A percentile compares a stretch with the other conserved stretches of the same genome.
Conservation (phyloP, 306 rosid genomes). For the Citrullus mucosospermus region DNA sequence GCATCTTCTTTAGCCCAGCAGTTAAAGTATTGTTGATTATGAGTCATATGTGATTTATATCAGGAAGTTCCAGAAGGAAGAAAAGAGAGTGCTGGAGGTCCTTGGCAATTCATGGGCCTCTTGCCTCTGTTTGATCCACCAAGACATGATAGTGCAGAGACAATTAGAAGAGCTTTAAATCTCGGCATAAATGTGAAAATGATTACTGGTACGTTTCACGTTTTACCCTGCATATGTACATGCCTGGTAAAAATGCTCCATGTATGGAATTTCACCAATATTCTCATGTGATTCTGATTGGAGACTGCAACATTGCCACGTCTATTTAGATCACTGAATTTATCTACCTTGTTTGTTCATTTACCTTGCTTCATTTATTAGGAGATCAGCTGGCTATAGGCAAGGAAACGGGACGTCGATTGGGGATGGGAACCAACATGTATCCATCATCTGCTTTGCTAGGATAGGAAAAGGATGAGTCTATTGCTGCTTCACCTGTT, state of each 20-base stretch:
- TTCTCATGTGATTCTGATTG: background rate
- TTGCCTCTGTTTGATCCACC: conserved; percentile 99
- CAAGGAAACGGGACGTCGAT: conserved; percentile 96
- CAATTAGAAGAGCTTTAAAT: conserved; percentile 87
- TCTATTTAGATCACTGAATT: background rate
- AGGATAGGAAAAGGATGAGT: conserved; percentile 92
- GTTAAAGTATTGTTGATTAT: background rate
- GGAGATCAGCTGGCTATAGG: conserved; percentile 99
- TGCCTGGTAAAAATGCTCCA: background rate
- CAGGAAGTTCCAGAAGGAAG: conserved; percentile 97
- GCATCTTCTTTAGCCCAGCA: background rate
- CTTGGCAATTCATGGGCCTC: conserved; percentile 94
- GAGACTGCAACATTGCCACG: background rate
- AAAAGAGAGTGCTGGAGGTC: conserved; percentile 86
- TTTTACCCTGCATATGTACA: background rate
- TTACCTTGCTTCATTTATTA: conserved; percentile 17
- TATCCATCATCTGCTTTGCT: conserved; percentile 96
- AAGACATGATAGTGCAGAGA: conserved; percentile 98
- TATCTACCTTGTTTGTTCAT: background rate
- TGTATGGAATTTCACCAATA: background rate
- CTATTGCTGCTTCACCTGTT: conserved; percentile 70
- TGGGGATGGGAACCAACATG: conserved; percentile 99
- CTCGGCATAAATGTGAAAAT: conserved; percentile 97
- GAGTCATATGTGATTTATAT: background rate
- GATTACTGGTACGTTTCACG: conserved; percentile 60